Evolutionary conservation across 129 eudicot species (phyloP), one percentile per base, ranked within the genome.

Genomic region (Oenanthe sinensis): DNA sequence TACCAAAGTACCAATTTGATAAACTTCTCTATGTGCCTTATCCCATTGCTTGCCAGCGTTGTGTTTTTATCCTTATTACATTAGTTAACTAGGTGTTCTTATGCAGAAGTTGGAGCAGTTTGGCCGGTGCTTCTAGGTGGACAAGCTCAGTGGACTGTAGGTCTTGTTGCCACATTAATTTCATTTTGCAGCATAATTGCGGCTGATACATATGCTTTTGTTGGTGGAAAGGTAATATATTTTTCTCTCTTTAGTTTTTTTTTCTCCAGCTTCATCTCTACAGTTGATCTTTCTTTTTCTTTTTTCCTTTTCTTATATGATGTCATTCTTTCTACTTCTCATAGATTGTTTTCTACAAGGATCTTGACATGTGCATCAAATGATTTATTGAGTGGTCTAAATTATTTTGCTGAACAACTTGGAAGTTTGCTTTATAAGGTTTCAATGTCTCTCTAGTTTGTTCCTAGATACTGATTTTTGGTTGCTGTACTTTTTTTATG

Each of bases 121-220:
- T 95, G 99, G 99, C 99, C 99, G 73, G 73, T 86, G 70, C 86
- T 95, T 81, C 89, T 95, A 79, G 97, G 99, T 78, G 99, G 97
- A 58, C 97, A 85, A 76, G 87, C 91, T 77, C 91, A 88, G 81
- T 95, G 99, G 99, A 95, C 99, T 20, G 99, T 95, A 78, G 99
- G 99, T 72, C 99, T 95, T 78, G 96, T 95, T 62, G 97, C 97
- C 62, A 92, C 96, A 13, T 89, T 95, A 87, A 87, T 92, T 80
- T 88, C 97, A 33, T 67, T 95, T 43, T 88, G 97, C 88, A 92
- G 99, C 85, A 84, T 95, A 45, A 92, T 95, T 87, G 99, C 99
- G 2, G 99, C 99, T 40, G 99, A 95, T 89, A 90, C 99, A 39
- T 92, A 44, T 89, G 99, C 99, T 62, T 95, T 95, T 85, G 84